Conservation (phyloP, 202 grass and related monocot species). For the Hordeum pubiflorum region DNA sequence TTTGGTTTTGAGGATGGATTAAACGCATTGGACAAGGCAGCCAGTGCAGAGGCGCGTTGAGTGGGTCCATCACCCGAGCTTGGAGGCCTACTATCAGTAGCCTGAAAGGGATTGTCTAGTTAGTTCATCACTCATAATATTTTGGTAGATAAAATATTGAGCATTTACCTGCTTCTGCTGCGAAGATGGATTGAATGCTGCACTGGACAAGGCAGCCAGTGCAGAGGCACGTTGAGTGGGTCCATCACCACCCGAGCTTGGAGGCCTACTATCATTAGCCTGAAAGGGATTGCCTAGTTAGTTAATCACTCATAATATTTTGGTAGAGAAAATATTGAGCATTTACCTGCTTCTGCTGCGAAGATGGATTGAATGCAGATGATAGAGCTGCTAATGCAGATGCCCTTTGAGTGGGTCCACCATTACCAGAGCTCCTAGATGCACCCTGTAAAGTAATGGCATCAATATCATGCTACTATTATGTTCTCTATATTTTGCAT, state of each 20-base stretch:
- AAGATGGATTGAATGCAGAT: slow-evolving; percentile 83
- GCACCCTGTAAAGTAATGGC: slow-evolving; percentile 35
- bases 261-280: slow-evolving; percentile 51
- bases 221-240: slow-evolving; percentile 81
- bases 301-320: neutral
- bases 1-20: slow-evolving; percentile 71
- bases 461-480: slow-evolving; percentile 17
- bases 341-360: slow-evolving; percentile 47
- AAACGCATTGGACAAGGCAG: slow-evolving; percentile 80
- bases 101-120: slow-evolving; percentile 31
- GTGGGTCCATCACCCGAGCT: slow-evolving; percentile 58
- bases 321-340: neutral
- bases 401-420: slow-evolving; percentile 78
- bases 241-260: slow-evolving; percentile 45
- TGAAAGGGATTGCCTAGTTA: slow-evolving; percentile 25
- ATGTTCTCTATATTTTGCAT: slow-evolving; percentile 26
- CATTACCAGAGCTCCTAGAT: slow-evolving; percentile 55
- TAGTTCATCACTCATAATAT: neutral
- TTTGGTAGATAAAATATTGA: neutral
- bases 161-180: slow-evolving; percentile 41
- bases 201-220: slow-evolving; percentile 65
- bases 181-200: slow-evolving; percentile 71
- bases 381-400: slow-evolving; percentile 78
- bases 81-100: slow-evolving; percentile 51
- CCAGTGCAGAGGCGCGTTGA: slow-evolving; percentile 77